Evolutionary conservation across 2,329 filamentous ascomycete species (phyloP).

Genomic region (Penicillium brevicompactum): DNA sequence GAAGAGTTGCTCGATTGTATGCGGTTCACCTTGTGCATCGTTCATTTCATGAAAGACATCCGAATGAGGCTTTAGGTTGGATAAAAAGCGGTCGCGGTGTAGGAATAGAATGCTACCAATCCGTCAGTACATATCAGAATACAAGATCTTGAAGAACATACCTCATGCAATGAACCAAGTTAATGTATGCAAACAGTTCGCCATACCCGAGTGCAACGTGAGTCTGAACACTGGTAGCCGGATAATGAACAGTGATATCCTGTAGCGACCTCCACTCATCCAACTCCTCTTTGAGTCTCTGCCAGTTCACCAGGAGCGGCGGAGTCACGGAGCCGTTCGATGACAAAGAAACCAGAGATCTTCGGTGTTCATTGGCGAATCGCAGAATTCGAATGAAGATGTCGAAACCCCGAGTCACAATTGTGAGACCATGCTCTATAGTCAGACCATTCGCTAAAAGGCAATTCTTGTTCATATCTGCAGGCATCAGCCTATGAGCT

Average conservation of each 20-base stretch:
- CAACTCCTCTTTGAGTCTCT: constrained; percentile 33
- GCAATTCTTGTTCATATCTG: constrained; percentile 28
- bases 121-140: not conserved
- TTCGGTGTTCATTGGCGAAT: constrained; percentile 40
- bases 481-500: constrained; percentile 31
- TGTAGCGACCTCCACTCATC: constrained; percentile 40
- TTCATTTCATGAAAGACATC: constrained; percentile 23
- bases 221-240: constrained; percentile 36
- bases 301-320: constrained; percentile 30
- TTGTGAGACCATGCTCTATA: constrained; percentile 37
- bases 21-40: constrained; percentile 17
- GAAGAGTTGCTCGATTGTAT: constrained; percentile 35
- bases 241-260: constrained; percentile 36
- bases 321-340: constrained; percentile 14
- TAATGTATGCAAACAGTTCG: constrained; percentile 42
- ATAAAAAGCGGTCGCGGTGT: constrained; percentile 37
- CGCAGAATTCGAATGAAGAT: constrained; percentile 40
- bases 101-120: constrained; percentile 35
- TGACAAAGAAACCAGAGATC: constrained; percentile 24
- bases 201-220: constrained; percentile 40
- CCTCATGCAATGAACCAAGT: constrained; percentile 42
- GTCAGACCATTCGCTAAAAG: constrained; percentile 24
- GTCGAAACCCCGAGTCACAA: constrained; percentile 41
- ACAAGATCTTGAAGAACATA: constrained; percentile 3
- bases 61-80: constrained; percentile 30